Conservation (phyloP, 768 basidiomycete species). For the Boletus bicolor region DNA sequence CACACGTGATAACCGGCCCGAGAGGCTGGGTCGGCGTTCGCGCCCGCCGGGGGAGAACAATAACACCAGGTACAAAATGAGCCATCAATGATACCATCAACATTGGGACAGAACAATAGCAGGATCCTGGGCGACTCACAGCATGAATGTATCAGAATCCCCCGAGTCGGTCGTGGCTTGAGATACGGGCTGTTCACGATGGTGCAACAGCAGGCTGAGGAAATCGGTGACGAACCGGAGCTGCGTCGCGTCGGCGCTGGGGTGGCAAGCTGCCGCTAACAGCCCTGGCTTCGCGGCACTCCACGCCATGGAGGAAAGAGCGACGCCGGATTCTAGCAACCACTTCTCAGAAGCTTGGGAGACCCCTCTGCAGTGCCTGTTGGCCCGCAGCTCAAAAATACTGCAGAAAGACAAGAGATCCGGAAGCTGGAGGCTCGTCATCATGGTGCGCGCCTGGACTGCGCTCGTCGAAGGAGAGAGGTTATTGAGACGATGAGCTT, state of each 20-base stretch:
- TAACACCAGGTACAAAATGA: constrained; percentile 4
- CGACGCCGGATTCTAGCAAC: constrained; percentile 22
- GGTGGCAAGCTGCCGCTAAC: constrained; percentile 57
- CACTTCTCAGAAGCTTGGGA: constrained; percentile 31
- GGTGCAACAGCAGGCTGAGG: constrained; percentile 40
- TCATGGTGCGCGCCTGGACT: constrained; percentile 8
- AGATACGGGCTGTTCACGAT: constrained; percentile 29
- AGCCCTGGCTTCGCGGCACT: constrained; percentile 42
- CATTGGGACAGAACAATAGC: background rate
- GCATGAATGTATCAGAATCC: constrained; percentile 11
- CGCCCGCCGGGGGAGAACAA: background rate
- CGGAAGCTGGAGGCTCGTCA: constrained; percentile 30
- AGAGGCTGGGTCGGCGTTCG: constrained; percentile 32
- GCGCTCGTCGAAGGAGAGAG: background rate
- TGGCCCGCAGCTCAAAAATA: constrained; percentile 26
- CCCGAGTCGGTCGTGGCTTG: background rate
- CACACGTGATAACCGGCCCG: constrained; percentile 36
- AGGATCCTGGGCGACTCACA: constrained; percentile 17
- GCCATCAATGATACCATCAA: constrained; percentile 6
- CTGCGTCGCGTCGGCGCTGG: constrained; percentile 55
- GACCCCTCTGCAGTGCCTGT: constrained; percentile 27
- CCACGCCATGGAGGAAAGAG: constrained; percentile 23
- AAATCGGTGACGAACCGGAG: constrained; percentile 52
- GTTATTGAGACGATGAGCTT: background rate
- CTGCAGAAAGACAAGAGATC: constrained; percentile 27